phyloP scores from a whole-genome alignment of 169 alveolate species.

The Babesia ovis region DNA sequence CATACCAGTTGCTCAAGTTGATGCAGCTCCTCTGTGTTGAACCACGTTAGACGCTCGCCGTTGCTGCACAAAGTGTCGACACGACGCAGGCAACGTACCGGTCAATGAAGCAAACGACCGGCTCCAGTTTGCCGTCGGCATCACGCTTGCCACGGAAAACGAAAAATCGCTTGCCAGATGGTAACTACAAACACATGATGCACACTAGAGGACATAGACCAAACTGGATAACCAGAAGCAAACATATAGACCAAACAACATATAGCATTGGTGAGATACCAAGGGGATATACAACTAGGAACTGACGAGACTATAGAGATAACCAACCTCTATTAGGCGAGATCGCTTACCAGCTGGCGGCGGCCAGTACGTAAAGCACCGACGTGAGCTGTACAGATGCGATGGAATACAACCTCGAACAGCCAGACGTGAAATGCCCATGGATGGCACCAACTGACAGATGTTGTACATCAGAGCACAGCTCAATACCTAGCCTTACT shows the following conservation, averaged over 20 bases:
- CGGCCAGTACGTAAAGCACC: conserved; percentile 71
- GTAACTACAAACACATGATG: conserved; percentile 53
- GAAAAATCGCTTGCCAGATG: conserved; percentile 78
- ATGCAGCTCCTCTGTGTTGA: conserved; percentile 65
- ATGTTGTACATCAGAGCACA: too few relatives aligned
- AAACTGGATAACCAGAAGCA: too few relatives aligned
- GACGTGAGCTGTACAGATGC: background rate
- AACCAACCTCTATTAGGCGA: conserved; percentile 45
- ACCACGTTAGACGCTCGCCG: conserved; percentile 56
- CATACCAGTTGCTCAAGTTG: conserved; percentile 60
- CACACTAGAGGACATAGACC: background rate
- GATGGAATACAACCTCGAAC: background rate
- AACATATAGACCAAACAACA: too few relatives aligned
- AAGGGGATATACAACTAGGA: too few relatives aligned
- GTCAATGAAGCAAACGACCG: conserved; percentile 78
- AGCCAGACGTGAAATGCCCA: too few relatives aligned
- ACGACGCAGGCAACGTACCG: conserved; percentile 37
- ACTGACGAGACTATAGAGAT: background rate
- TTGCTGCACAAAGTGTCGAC: conserved; percentile 6
- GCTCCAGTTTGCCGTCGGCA: conserved; percentile 80
- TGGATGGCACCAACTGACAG: too few relatives aligned
- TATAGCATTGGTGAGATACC: too few relatives aligned
- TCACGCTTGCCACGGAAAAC: conserved; percentile 80
- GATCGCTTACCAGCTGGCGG: conserved; percentile 70
- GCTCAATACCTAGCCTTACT: too few relatives aligned